A percentile compares a stretch with the other conserved stretches of the same genome.
These are phyloP conservation scores for Dactylella cylindrospora DNA, from an alignment of 2,329 filamentous ascomycete species.

Conservation along the genomic window DNA sequence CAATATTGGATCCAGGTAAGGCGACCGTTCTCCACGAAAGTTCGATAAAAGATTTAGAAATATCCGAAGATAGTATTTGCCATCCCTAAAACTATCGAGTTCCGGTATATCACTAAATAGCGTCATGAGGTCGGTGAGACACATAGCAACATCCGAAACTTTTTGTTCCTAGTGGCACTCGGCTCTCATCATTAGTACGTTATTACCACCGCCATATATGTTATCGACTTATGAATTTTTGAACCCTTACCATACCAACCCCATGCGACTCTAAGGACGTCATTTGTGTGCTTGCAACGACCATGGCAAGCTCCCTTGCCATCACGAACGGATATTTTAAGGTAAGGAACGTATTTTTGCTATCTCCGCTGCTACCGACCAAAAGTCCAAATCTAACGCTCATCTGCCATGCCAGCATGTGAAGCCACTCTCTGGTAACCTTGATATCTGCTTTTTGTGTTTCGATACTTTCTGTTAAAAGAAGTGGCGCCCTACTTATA, in stretches of 20 bases:
- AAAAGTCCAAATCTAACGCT: background rate
- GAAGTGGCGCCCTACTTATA: background rate
- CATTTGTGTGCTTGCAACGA: background rate
- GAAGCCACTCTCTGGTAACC: conserved; percentile 2
- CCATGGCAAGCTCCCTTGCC: background rate
- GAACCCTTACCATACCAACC: conserved; percentile 5
- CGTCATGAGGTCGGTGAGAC: conserved; percentile 4
- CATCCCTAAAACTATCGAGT: background rate
- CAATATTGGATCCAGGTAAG: background rate
- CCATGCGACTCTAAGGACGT: conserved; percentile 3
- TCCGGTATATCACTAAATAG: background rate
- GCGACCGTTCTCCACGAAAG: background rate
- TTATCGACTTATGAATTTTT: too few relatives aligned
- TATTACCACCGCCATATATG: background rate
- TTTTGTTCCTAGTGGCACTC: conserved; percentile 1
- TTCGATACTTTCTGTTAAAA: conserved; percentile 1
- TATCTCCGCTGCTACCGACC: background rate
- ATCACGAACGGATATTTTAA: conserved; percentile 1
- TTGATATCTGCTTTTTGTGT: conserved; percentile 4
- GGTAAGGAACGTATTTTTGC: background rate
- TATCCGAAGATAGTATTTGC: background rate
- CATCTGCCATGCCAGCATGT: conserved; percentile 6
- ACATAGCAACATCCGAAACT: conserved; percentile 1
- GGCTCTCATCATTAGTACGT: background rate
- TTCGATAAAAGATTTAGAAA: conserved; percentile 1